Evolutionary conservation across 2,329 filamentous ascomycete species (phyloP).

Genomic region (Paecilomyces sp.): DNA sequence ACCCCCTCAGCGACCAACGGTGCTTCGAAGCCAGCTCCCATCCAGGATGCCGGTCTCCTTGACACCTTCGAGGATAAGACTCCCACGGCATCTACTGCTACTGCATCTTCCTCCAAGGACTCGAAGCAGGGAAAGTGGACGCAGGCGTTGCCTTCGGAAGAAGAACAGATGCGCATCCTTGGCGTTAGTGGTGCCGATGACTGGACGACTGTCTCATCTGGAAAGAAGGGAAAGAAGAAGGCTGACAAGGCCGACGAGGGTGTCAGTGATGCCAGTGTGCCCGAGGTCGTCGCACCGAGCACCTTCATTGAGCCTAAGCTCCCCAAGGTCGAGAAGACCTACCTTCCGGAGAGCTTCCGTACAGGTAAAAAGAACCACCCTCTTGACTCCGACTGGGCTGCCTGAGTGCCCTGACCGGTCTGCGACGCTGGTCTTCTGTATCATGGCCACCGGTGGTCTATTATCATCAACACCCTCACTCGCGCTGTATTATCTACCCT

Average conservation of each 20-base stretch:
- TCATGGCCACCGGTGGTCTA: conserved; percentile 1
- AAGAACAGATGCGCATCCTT: conserved; percentile 52
- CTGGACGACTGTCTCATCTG: conserved; percentile 53
- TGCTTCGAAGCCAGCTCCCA: conserved; percentile 11
- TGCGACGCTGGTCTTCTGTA: not conserved
- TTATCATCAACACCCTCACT: not conserved
- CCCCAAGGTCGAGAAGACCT: conserved; percentile 23
- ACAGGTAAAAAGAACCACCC: conserved; percentile 34
- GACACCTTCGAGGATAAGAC: conserved; percentile 36
- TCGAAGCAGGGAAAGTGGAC: conserved; percentile 34
- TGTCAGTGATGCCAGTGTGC: conserved; percentile 37
- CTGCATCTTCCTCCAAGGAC: conserved; percentile 3
- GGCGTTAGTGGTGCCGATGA: conserved; percentile 43
- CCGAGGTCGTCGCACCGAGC: conserved; percentile 22
- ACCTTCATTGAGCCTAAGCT: conserved; percentile 25
- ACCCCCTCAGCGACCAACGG: conserved; percentile 13
- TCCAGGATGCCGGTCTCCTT: conserved; percentile 24
- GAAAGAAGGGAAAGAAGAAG: conserved; percentile 51
- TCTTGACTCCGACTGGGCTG: conserved; percentile 39
- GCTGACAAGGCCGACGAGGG: conserved; percentile 34
- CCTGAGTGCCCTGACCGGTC: conserved; percentile 13
- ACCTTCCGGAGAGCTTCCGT: conserved; percentile 24
- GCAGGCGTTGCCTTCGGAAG: conserved; percentile 49
- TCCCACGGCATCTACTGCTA: conserved; percentile 1
- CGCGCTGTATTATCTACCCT: conserved; percentile 2